Evolutionary conservation across 352 stramenopile genomes (phyloP), one percentile per base, ranked within the genome.

Genomic region (Phytophthora boehmeriae): DNA sequence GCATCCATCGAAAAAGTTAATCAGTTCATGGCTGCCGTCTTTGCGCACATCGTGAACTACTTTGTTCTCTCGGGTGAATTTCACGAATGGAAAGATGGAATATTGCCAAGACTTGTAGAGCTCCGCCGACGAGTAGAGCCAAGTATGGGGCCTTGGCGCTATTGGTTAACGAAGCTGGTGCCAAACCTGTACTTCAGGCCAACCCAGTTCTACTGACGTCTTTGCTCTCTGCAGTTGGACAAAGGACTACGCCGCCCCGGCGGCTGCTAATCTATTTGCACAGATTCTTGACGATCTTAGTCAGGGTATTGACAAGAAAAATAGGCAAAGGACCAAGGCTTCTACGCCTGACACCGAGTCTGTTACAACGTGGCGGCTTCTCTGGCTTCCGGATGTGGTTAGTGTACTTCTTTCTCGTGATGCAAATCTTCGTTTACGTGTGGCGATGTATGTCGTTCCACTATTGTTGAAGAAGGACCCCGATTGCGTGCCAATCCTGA

Each of bases 1-100:
- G 44, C 85, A 95, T 50, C 83, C 82, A 34, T 88, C 83, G 16
- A 95, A 93, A 86, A 86, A 23, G 83, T 95, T 44, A 93, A 95
- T 49, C 86, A 95, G 68, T 93, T 93, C 34, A 93, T 95, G 86
- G 71, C 83, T 53, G 59, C 67, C n/a, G 81, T 95, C 54, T 95
- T 95, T 50, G 73, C 72, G 8, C 82, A 92, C 28, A 76, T 93
- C 17, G 80, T 94, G 17, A 72, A 76, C 48, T 88, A 88, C 53
- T 79, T 84, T 17, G 66, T 75, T 10, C 71, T 87, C 28, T 62
- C 64, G 14, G 41, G 47, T 20, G 63, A 39, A 1, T 88, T 87
- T 27, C 56, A 77, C 4, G 44, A 59, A 14, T 93, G 83, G 83
- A 88, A 77, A 65, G 22, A 63, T 6, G 25, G 28, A 14, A 78